Evolutionary conservation across 257 asterid species (phyloP).

Genomic region (Perilla frutescens): DNA sequence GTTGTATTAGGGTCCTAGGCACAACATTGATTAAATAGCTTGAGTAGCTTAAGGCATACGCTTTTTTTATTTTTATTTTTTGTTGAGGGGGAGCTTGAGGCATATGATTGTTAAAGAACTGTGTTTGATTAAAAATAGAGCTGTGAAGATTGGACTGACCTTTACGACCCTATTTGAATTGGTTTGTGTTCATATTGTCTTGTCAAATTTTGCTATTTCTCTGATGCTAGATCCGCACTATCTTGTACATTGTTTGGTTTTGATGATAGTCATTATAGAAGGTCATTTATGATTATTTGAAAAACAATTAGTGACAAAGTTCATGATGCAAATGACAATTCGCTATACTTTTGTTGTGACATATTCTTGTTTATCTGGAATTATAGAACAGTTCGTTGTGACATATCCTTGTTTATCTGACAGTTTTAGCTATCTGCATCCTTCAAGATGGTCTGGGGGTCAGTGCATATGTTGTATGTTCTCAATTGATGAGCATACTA

Average conservation of each 20-base stretch:
- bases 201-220: constrained; percentile 23
- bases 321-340: not conserved
- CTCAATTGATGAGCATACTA: not conserved
- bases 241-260: not conserved
- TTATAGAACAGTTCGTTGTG: constrained; percentile 5
- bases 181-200: constrained; percentile 24
- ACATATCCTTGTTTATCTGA: constrained; percentile 5
- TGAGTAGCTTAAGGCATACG: constrained; percentile 13
- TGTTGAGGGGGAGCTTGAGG: not conserved
- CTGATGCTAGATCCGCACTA: constrained; percentile 4
- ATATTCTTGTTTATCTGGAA: constrained; percentile 8
- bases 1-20: not conserved
- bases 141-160: not conserved
- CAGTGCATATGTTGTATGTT: not conserved
- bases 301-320: not conserved
- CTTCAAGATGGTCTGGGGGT: constrained; percentile 1
- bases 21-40: constrained; percentile 3
- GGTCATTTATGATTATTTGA: not conserved
- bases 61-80: too few relatives aligned
- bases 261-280: not conserved
- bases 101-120: constrained; percentile 1
- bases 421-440: constrained; percentile 5
- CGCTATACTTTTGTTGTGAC: too few relatives aligned
- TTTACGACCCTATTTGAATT: not conserved
- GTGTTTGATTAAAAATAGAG: not conserved